Evolutionary conservation across 2,329 filamentous ascomycete genomes (phyloP).

Genomic region (Aspergillaceae sp.): DNA sequence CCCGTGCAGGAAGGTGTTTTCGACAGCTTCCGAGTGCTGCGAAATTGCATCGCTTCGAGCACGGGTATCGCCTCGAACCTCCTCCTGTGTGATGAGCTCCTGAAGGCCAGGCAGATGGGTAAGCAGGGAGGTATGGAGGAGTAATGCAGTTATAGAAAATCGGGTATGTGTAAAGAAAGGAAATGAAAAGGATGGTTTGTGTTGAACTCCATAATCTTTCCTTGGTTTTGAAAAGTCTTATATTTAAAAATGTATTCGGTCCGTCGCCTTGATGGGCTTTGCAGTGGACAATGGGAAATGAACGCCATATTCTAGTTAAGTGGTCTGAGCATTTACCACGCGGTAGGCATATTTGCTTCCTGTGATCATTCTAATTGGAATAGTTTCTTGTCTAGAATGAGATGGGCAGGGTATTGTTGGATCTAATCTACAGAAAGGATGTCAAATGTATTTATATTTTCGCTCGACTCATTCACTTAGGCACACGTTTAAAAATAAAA

Average conservation of each 20-base stretch:
- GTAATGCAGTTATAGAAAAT: conserved; percentile 20
- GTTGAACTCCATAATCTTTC: conserved; percentile 3
- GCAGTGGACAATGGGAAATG: no score
- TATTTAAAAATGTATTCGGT: conserved; percentile 11
- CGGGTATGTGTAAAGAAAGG: conserved; percentile 16
- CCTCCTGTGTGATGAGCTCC: conserved; percentile 87
- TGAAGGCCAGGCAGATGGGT: conserved; percentile 95
- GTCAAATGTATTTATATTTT: no score
- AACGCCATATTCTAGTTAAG: no score
- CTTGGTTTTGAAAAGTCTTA: conserved; percentile 7
- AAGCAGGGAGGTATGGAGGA: conserved; percentile 35
- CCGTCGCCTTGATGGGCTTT: background rate
- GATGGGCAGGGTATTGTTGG: no score
- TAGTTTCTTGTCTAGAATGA: no score
- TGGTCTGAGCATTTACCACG: no score
- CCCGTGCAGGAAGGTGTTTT: conserved; percentile 86
- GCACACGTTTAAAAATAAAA: no score
- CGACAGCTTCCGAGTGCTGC: conserved; percentile 89
- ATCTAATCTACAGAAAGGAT: no score
- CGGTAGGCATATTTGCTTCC: no score
- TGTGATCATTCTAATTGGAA: no score
- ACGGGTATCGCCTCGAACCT: conserved; percentile 93
- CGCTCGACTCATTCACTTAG: no score
- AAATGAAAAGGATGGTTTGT: conserved; percentile 10
- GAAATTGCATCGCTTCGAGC: conserved; percentile 89